These are phyloP conservation scores for Geotrichum fermentans DNA, from an alignment of 1,139 yeast species.

Conservation along the genomic window DNA sequence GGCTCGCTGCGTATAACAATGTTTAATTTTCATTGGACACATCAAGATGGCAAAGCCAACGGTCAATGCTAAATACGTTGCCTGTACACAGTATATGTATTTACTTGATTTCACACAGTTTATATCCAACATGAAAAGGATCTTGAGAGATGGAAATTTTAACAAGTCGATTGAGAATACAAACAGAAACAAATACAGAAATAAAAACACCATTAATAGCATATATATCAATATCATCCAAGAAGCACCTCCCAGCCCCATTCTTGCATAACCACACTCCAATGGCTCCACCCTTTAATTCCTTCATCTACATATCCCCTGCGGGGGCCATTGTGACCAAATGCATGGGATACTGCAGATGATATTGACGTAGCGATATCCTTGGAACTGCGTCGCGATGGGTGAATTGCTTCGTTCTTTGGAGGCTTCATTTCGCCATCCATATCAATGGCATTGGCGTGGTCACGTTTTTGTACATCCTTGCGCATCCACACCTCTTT, in stretches of 20 bases:
- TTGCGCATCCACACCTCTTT: conserved; percentile 65
- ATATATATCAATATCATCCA: no score
- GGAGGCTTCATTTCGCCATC: not conserved
- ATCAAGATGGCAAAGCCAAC: no score
- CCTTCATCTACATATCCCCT: conserved; percentile 39
- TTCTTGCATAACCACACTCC: conserved; percentile 66
- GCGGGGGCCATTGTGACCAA: conserved; percentile 29
- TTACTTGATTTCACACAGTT: no score
- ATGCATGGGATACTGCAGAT: conserved; percentile 45
- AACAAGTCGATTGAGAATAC: no score
- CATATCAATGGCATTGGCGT: conserved; percentile 4
- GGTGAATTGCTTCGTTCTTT: not conserved
- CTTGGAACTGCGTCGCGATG: conserved; percentile 25
- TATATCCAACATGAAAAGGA: no score
- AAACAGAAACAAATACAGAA: no score
- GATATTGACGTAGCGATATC: conserved; percentile 39
- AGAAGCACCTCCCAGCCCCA: conserved; percentile 71
- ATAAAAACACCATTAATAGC: no score
- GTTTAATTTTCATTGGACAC: no score
- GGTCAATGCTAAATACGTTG: no score
- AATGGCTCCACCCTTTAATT: conserved; percentile 53
- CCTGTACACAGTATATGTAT: no score
- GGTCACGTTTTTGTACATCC: conserved; percentile 37
- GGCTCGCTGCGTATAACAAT: no score
- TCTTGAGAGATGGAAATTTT: no score